A percentile compares a stretch with the other conserved stretches of the same genome.
These are phyloP conservation scores for Haplographium delicatum DNA, from an alignment of 495 filamentous ascomycete genomes.

Conservation along the genomic window DNA sequence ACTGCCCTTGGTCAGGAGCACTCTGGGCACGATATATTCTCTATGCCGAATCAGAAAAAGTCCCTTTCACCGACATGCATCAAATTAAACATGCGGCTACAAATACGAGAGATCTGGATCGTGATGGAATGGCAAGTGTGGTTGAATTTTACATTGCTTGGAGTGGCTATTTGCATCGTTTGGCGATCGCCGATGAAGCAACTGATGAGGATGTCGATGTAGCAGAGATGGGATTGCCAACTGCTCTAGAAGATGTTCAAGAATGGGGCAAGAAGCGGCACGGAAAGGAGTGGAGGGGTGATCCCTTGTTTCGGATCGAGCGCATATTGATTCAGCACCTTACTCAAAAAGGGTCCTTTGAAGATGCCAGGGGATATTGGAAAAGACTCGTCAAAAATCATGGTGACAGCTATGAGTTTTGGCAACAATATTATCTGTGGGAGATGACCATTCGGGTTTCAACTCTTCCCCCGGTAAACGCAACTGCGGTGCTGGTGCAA, in stretches of 20 bases:
- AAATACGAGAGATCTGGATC: constrained; percentile 66
- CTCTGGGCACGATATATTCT: constrained; percentile 89
- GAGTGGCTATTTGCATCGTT: constrained; percentile 85
- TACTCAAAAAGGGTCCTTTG: constrained; percentile 65
- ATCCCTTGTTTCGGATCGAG: constrained; percentile 82
- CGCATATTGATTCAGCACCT: constrained; percentile 88
- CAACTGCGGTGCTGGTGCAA: constrained; percentile 67
- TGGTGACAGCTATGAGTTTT: constrained; percentile 81
- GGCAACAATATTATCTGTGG: constrained; percentile 87
- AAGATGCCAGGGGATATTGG: constrained; percentile 65
- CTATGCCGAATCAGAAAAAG: constrained; percentile 67
- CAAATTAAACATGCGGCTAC: constrained; percentile 90
- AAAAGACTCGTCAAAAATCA: constrained; percentile 61
- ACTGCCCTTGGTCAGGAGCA: constrained; percentile 87
- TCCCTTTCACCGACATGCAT: constrained; percentile 73
- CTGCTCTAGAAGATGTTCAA: constrained; percentile 76
- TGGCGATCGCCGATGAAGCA: constrained; percentile 41
- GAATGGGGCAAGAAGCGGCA: constrained; percentile 71
- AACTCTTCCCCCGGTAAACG: constrained; percentile 46
- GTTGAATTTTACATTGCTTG: constrained; percentile 86
- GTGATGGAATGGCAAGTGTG: constrained; percentile 72
- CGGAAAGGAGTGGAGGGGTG: constrained; percentile 71
- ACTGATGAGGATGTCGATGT: constrained; percentile 73
- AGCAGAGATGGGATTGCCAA: constrained; percentile 82
- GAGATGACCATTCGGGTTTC: constrained; percentile 56